These are phyloP conservation scores for Spathaspora jeffriesii DNA, from an alignment of 1,139 yeast species.

Conservation along the genomic window DNA sequence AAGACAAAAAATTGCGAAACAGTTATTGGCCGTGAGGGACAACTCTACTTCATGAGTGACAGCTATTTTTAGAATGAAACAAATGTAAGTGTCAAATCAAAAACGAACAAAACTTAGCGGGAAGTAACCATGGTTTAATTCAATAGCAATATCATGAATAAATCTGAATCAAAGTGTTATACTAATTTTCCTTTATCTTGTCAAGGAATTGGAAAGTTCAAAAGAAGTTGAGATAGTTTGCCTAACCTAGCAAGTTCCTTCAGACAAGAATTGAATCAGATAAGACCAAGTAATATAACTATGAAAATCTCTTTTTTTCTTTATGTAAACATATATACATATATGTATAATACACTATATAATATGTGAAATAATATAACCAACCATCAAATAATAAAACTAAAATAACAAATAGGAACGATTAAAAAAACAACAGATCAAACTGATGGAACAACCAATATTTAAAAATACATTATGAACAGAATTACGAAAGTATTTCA, in stretches of 20 bases:
- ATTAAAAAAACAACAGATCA: neutral
- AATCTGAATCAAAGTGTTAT: too few species aligned
- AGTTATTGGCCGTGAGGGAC: too few species aligned
- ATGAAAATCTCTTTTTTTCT: slow-evolving; percentile 2
- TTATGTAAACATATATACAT: slow-evolving; percentile 4
- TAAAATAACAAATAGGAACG: slow-evolving; percentile 1
- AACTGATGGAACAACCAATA: slow-evolving; percentile 2
- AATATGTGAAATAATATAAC: slow-evolving; percentile 4
- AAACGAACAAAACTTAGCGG: too few species aligned
- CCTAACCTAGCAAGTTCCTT: neutral
- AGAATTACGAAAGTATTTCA: slow-evolving; percentile 3
- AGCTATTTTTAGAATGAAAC: too few species aligned
- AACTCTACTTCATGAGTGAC: too few species aligned
- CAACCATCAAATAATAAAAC: slow-evolving; percentile 5
- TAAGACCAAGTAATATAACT: neutral
- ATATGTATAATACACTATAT: slow-evolving; percentile 4
- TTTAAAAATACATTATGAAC: slow-evolving; percentile 4
- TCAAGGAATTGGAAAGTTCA: neutral
- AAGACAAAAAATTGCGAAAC: too few species aligned
- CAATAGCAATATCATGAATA: too few species aligned
- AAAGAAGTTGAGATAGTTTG: too few species aligned
- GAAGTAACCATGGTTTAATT: too few species aligned
- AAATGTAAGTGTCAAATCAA: too few species aligned
- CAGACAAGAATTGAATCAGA: neutral
- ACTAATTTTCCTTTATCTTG: too few species aligned